These are phyloP conservation scores for Penicillium frequentans DNA, from an alignment of 2,329 filamentous ascomycete genomes.

Conservation along the genomic window DNA sequence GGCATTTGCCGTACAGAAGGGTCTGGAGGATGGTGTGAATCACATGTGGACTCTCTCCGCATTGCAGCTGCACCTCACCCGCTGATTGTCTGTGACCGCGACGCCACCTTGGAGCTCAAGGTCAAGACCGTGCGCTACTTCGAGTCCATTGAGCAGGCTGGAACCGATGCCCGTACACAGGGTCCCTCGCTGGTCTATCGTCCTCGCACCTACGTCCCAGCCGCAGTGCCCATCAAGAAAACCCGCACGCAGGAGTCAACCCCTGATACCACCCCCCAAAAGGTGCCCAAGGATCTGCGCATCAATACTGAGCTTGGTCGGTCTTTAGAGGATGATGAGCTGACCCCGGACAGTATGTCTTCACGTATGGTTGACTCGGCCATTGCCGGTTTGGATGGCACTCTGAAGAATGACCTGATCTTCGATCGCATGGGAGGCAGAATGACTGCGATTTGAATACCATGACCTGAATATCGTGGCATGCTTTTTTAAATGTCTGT, in stretches of 20 bases:
- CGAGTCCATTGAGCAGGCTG: conserved; percentile 68
- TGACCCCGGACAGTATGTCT: conserved; percentile 51
- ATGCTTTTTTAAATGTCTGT: neutral
- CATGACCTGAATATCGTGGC: neutral
- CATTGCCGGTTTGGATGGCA: conserved; percentile 42
- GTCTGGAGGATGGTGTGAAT: conserved; percentile 78
- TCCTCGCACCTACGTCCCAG: conserved; percentile 37
- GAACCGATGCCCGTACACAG: conserved; percentile 48
- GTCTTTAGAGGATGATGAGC: conserved; percentile 42
- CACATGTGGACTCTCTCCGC: conserved; percentile 89
- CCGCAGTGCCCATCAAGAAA: conserved; percentile 25
- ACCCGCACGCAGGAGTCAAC: conserved; percentile 23
- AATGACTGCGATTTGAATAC: conserved; percentile 29
- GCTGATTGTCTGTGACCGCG: conserved; percentile 80
- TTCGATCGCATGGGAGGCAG: conserved; percentile 47
- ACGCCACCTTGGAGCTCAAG: conserved; percentile 70
- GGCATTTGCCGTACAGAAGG: conserved; percentile 73
- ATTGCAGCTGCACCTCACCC: conserved; percentile 77
- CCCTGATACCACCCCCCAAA: conserved; percentile 29
- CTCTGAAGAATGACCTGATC: conserved; percentile 41
- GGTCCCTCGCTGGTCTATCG: conserved; percentile 45
- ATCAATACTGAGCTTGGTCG: conserved; percentile 46
- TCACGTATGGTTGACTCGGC: conserved; percentile 48
- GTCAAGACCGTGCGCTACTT: conserved; percentile 76
- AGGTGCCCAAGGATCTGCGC: conserved; percentile 42